A percentile compares a stretch with the other conserved stretches of the same genome.
Evolutionary conservation across 2,329 filamentous ascomycete genomes (phyloP).

Genomic region (Hypoxylon sp.): DNA sequence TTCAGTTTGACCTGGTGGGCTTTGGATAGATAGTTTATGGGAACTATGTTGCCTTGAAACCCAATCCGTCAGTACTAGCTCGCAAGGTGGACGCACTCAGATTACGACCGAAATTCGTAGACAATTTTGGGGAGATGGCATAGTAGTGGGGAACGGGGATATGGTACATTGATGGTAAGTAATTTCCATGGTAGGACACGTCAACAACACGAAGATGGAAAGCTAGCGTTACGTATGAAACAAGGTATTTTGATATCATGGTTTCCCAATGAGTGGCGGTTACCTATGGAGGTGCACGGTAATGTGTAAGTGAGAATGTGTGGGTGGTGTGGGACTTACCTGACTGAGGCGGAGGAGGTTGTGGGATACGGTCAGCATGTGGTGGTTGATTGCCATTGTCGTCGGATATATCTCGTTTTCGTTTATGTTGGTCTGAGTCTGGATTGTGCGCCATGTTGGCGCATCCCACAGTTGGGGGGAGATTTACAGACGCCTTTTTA

Average conservation of each 20-base stretch:
- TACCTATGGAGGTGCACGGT: conserved; percentile 31
- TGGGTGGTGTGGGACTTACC: conserved; percentile 58
- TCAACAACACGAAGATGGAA: conserved; percentile 16
- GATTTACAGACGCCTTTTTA: conserved; percentile 38
- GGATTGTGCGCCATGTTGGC: conserved; percentile 61
- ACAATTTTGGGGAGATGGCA: conserved; percentile 5
- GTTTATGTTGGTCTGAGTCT: conserved; percentile 62
- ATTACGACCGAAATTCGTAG: conserved; percentile 16
- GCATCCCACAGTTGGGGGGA: conserved; percentile 44
- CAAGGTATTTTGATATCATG: conserved; percentile 22
- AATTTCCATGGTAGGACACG: conserved; percentile 27
- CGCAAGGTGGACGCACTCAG: conserved; percentile 21
- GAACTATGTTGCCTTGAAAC: conserved; percentile 54
- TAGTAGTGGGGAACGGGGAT: conserved; percentile 18
- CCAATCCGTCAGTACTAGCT: conserved; percentile 42
- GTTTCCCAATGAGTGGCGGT: conserved; percentile 16
- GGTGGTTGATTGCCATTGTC: conserved; percentile 59
- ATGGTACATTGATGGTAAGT: conserved; percentile 20
- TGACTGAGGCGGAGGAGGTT: conserved; percentile 62
- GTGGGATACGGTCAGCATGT: conserved; percentile 60
- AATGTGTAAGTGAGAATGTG: conserved; percentile 37
- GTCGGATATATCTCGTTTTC: conserved; percentile 63
- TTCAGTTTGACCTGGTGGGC: conserved; percentile 62
- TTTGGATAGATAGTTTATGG: conserved; percentile 70
- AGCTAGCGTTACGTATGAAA: conserved; percentile 38